phyloP scores from a whole-genome alignment of 345 rosid genomes.

The Raphanus sativus region DNA sequence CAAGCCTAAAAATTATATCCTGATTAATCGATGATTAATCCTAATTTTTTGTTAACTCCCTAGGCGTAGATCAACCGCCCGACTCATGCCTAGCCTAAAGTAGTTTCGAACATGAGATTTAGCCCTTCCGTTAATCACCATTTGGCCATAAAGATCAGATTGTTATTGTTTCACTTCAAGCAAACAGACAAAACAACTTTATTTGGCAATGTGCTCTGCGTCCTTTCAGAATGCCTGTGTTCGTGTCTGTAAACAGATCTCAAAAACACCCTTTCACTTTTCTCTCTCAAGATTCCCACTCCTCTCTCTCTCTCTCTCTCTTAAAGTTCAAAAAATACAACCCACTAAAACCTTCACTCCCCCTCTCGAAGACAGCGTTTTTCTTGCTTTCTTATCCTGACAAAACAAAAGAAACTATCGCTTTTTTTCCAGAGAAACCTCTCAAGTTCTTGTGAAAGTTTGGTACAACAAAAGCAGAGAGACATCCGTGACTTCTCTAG shows the following conservation, averaged over 20 bases:
- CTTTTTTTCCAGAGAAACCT: conserved; percentile 46
- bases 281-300: conserved; percentile 40
- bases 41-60: too few species aligned
- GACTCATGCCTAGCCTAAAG: too few species aligned
- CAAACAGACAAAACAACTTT: conserved; percentile 52
- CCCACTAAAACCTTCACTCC: neutral
- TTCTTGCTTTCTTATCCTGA: neutral
- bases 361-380: neutral
- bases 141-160: too few species aligned
- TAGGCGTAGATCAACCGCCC: too few species aligned
- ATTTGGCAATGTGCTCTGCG: conserved; percentile 47
- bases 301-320: conserved; percentile 8
- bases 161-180: neutral
- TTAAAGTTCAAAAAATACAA: neutral
- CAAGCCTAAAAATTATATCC: too few species aligned
- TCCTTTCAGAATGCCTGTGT: conserved; percentile 27
- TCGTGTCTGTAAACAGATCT: conserved; percentile 46
- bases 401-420: conserved; percentile 29
- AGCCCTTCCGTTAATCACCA: too few species aligned
- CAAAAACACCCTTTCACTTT: neutral
- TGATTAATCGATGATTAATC: too few species aligned
- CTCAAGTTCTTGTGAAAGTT: conserved; percentile 56
- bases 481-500: conserved; percentile 42
- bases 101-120: too few species aligned
- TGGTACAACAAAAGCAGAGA: conserved; percentile 24